Base-by-base conservation (phyloP, 768 basidiomycete genomes). In the Mycena vitilis region DNA sequence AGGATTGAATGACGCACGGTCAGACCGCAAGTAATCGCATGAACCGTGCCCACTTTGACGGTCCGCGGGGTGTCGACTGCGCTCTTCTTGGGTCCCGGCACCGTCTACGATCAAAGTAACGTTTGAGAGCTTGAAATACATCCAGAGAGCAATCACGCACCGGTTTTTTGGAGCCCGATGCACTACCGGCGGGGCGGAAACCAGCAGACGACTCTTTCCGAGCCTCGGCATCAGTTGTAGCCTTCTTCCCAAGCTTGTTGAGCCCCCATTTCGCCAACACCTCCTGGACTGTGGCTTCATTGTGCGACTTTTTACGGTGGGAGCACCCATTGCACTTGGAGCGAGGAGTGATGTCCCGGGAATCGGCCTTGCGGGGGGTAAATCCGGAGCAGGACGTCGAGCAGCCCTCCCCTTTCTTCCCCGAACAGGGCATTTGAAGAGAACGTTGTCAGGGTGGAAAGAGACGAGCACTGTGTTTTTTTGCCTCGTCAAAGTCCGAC, bases 1-100 rank as follows among this genome's bases (percentile, higher is more conserved):
- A n/a, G n/a, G n/a, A n/a, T n/a, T n/a, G n/a, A n/a, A n/a, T 13
- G 20, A 53, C 61, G 53, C 34, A 63, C 63, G 34, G 57, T 38
- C 25, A 58, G 9, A 6, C 63, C 63, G 10, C n/a, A 2, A 10
- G n/a, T 25, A 4, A 58, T 65, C 7, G 58, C 48, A n/a, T 51
- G 56, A 2, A 65, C 38, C 12, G 38, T 34, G 5, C 37, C 5
- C 11, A 63, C 15, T 47, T 40, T 45, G 4, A 56, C 36, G 18
- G 56, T 22, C 12, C 53, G 22, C 7, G 49, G 9, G 3, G 45
- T 22, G 18, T 53, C 40, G 13, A 2, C 36, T 18, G 49, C 3
- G 12, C 36, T 34, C 36, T 45, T 30, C 25, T 52, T 52, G 11
- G 44, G 18, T 5, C 25, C 30, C 16, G 5, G 2, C 5, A 8